Evolutionary conservation across 495 filamentous ascomycete species (phyloP), one percentile per base, ranked within the genome.

Genomic region (Beverwykella pulmonaria): DNA sequence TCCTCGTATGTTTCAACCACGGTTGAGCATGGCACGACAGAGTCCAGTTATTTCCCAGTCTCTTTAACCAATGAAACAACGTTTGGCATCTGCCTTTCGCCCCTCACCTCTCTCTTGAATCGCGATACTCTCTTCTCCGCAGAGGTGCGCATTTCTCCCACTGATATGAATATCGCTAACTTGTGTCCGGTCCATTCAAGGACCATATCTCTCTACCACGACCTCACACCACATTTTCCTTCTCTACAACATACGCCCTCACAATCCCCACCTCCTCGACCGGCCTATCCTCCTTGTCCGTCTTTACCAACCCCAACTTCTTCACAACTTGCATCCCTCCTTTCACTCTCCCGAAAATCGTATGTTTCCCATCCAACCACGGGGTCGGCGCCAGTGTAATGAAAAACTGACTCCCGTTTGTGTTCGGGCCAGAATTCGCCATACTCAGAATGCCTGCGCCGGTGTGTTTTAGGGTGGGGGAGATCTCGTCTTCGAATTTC

Each of bases 361-460:
- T 97, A 78, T 98, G 94, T 76, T 96, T 96, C 27, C 92, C 92
- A 78, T 98, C 95, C 63, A 98, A 79, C 94, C 94, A 98, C 1
- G 94, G 94, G 20, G 95, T 94, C 2, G 95, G 95, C 34, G 92
- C 94, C 46, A 97, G 82, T 7, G 95, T 98, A 62, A 98, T 86
- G 76, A 98, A 98, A 74, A 88, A 87, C 57, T 89, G 86, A 64
- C 85, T 89, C 39, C 94, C 95, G 77, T 98, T 98, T 53, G 94
- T 96, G 74, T 98, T 89, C 10, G 91, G 91, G 1, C 94, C 94
- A 9, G 87, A 88, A 75, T 98, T 98, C 61, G 94, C 94, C 94
- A 98, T 98, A 75, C 89, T 93, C 67, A 98, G 76, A 10, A 98
- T 82, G 1, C 94, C 94, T 0, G 95, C 95, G 0, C 94, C 94